phyloP scores from a whole-genome alignment of 495 filamentous ascomycete genomes.

The Aspergillus asperescens region DNA sequence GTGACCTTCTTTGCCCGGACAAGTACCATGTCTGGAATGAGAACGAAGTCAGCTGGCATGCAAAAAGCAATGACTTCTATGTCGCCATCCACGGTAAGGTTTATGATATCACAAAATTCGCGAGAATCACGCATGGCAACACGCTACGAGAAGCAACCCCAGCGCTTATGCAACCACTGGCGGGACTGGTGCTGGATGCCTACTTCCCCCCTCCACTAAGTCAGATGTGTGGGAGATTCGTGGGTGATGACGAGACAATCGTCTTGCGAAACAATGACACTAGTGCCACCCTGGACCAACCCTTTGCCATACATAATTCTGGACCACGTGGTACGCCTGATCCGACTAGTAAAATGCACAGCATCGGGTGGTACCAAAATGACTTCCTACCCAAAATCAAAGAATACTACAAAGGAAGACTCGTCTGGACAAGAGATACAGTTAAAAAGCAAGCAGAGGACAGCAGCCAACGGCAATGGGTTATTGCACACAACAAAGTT shows the following conservation, averaged over 20 bases:
- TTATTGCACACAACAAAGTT: conserved; percentile 64
- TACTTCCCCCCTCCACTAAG: conserved; percentile 80
- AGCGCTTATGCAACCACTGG: conserved; percentile 68
- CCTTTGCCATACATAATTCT: conserved; percentile 58
- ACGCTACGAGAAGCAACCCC: conserved; percentile 51
- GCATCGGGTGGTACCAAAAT: conserved; percentile 69
- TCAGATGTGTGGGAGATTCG: conserved; percentile 65
- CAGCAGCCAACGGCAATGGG: conserved; percentile 66
- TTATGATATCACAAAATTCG: conserved; percentile 90
- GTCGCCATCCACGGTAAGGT: conserved; percentile 85
- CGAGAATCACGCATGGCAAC: conserved; percentile 76
- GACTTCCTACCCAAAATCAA: conserved; percentile 74
- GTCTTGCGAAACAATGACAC: conserved; percentile 60
- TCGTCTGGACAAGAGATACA: conserved; percentile 63
- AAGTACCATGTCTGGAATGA: conserved; percentile 84
- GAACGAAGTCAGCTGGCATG: conserved; percentile 65
- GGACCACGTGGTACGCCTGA: conserved; percentile 52
- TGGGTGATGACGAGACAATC: conserved; percentile 44
- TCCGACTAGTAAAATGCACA: conserved; percentile 49
- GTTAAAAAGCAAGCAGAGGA: conserved; percentile 54
- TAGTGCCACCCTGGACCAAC: conserved; percentile 27
- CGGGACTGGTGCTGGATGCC: conserved; percentile 69
- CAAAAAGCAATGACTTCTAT: conserved; percentile 70
- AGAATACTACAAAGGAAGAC: conserved; percentile 78
- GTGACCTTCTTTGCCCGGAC: conserved; percentile 80